phyloP scores from a whole-genome alignment of 2,329 filamentous ascomycete species.

The Calonectria hawksworthii region DNA sequence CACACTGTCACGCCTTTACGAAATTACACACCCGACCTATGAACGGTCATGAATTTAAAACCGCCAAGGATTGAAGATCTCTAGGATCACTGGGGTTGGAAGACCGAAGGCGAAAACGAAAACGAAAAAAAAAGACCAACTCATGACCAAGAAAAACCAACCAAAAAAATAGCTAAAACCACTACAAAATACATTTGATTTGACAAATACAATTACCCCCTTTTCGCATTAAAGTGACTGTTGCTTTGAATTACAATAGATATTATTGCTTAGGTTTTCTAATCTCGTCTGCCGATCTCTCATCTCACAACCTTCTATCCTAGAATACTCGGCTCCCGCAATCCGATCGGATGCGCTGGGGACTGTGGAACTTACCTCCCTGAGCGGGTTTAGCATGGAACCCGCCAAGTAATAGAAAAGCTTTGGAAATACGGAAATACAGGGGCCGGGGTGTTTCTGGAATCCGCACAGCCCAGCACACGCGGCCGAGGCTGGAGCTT shows the following conservation, averaged over 20 bases:
- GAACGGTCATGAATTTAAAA: conserved; percentile 31
- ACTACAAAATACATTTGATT: conserved; percentile 1
- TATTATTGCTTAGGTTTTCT: neutral
- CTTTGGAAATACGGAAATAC: conserved; percentile 23
- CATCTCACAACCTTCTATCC: neutral
- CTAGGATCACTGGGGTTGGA: neutral
- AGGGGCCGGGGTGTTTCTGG: conserved; percentile 28
- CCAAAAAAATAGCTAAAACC: neutral
- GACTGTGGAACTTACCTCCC: neutral
- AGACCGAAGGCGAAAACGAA: conserved; percentile 22
- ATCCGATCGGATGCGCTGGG: neutral
- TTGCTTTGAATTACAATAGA: no score
- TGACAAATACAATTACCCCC: neutral
- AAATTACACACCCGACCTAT: conserved; percentile 25
- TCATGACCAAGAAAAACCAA: neutral
- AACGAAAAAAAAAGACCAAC: conserved; percentile 9
- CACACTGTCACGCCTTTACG: conserved; percentile 23
- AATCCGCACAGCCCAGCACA: neutral
- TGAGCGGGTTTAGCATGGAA: neutral
- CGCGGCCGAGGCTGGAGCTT: neutral
- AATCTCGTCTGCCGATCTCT: neutral
- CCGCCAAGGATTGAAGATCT: conserved; percentile 5
- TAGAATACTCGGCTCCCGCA: neutral
- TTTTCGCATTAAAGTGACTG: neutral
- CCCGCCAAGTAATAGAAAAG: neutral